Conservation (phyloP, 2,329 filamentous ascomycete species). For the Venturia oleaginea region DNA sequence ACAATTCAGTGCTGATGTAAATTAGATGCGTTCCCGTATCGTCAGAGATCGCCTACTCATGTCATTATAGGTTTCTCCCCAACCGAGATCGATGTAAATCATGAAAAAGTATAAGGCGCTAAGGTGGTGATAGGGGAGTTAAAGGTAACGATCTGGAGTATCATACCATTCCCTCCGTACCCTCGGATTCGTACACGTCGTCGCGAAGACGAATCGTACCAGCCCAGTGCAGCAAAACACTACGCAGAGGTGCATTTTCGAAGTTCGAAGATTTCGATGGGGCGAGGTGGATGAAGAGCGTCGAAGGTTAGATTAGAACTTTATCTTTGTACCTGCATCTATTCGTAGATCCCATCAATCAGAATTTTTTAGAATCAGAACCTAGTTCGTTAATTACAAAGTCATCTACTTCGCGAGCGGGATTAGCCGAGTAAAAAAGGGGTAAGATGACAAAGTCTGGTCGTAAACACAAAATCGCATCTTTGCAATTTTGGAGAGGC, state of each 20-base stretch:
- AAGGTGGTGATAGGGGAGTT: too few relatives aligned
- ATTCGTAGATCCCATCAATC: background rate
- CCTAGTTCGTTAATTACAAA: background rate
- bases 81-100: too few relatives aligned
- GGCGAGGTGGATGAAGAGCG: background rate
- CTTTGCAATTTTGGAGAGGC: too few relatives aligned
- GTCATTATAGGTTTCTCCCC: background rate
- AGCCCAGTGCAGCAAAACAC: background rate
- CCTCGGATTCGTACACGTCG: background rate
- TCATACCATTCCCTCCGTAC: constrained; percentile 7
- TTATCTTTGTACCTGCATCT: too few relatives aligned
- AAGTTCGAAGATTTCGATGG: background rate
- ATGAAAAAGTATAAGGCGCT: too few relatives aligned
- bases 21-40: constrained; percentile 15
- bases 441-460: too few relatives aligned
- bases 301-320: too few relatives aligned
- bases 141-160: too few relatives aligned
- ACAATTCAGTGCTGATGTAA: constrained; percentile 28
- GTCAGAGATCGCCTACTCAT: background rate
- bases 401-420: background rate
- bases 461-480: too few relatives aligned
- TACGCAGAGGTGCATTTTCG: background rate
- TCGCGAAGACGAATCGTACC: too few relatives aligned
- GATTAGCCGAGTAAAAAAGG: too few relatives aligned
- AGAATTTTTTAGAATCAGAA: too few relatives aligned